Base-by-base conservation (phyloP, 2,329 filamentous ascomycete species). In the Penicillium occitanis region DNA sequence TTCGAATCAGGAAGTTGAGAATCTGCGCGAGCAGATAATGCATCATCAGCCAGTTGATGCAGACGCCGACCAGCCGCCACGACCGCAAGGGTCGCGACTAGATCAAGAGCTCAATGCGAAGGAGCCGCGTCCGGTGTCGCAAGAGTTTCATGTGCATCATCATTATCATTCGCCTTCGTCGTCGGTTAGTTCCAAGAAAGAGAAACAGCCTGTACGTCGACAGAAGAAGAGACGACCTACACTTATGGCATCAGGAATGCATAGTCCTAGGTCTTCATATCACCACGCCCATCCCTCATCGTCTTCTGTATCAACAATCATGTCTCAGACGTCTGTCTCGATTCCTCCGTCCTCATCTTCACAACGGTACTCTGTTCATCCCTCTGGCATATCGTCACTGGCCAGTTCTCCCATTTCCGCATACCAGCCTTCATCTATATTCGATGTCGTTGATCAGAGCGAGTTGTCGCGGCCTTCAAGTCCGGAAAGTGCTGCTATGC, bases 1-100 rank as follows among this genome's bases (percentile, higher is more conserved):
- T 75, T 97, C 94, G 2, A 96, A 98, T 73, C 91, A 97, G 72
- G 94, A 99, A 78, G 95, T 98, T 2, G 92, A 97, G 75, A 87
- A 86, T 51, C 80, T 99, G 22, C 86, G 94, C 30, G 91, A 96
- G 68, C 91, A 97, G 76, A 82, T 98, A 30, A 78, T 90, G 68
- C 86, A 88, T 57, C 92, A 95, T 7, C 72, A 91, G 3, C 78
- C 79, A 69, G 13, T 63, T 5, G 35, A 14, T 37, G 25, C 28
- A 19, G 58, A 61, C 53, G 3, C 17, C 37, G 48, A 68, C 13
- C 42, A 61, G n/a, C 63, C 19, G 25, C 55, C 22, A 28, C 53
- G 62, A n/a, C 79, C 75, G 66, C 74, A 77, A 6, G 78, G 81
- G 1, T 82, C 84, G 2, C 90, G 87, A 0, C 79, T 97, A 61